Evolutionary conservation across 2,329 filamentous ascomycete genomes (phyloP), one percentile per base, ranked within the genome.

Genomic region (Microsporum ferrugineum): DNA sequence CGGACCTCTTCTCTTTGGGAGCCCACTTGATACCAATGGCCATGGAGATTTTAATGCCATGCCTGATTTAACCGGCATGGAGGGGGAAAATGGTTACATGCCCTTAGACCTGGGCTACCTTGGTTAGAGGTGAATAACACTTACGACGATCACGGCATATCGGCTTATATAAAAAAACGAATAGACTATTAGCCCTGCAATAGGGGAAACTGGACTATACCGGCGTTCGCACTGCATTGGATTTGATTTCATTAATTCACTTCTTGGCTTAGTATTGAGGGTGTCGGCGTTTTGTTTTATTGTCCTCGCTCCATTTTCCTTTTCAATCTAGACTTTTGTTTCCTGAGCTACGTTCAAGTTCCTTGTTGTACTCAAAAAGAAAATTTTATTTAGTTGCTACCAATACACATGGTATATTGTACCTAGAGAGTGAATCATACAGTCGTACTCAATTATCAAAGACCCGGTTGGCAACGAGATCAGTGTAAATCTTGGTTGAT

Each of bases 1-100:
- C 17, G 55, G 60, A 33, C 41, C 45, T 14, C 60, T 61, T 38
- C 53, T 58, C 34, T 61, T 61, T 41, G 60, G 57, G 17, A 43
- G 33, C 34, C 43, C 41, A 6, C 14, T 61, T 10, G 60, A 61
- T 17, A 38, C 60, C 3, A 56, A 45, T 38, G 33, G 17, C 23
- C 49, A 57, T 36, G 38, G 49, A 2, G 60, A 58, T n/a, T 61
- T 61, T 41, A 41, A 59, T 29, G 43, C n/a, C 29, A 49, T 59
- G 41, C 31, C 39, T 36, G 43, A 59, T 27, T 7, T 59, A 14
- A 49, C 57, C 29, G 27, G 57, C 33, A 17, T 59, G 29, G 57
- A 59, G 14, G 55, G 55, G 5, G 57, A 59, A 12, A 59, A 59
- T 34, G 39, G 39, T 8, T 59, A 49, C 43, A 49, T 59, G 57